Base-by-base conservation (phyloP, 2,329 filamentous ascomycete genomes). In the Apiospora marii region DNA sequence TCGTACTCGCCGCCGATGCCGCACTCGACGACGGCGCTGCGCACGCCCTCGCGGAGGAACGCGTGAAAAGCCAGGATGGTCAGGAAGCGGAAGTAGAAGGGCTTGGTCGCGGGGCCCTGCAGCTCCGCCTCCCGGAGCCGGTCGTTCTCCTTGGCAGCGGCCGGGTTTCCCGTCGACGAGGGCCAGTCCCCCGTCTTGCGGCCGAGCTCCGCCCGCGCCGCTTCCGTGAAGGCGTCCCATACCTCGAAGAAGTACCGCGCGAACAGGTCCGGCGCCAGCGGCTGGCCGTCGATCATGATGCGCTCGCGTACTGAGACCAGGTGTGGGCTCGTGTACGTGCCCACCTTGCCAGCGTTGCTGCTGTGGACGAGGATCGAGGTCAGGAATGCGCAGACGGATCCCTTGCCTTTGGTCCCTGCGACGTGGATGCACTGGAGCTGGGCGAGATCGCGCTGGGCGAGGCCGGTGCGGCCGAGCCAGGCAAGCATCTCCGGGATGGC, bases 1-100 rank as follows among this genome's bases (percentile, higher is more conserved):
- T 98, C 96, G 78, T 95, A 95, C 83, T 98, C 94, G 68, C 95
- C 96, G 22, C 96, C 96, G 75, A 98, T 97, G 0, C 96, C 96
- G 78, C 94, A 97, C 83, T 99, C 96, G 46, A 98, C 88, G 13
- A 98, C 91, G 0, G 94, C 95, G 24, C 91, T 91, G 74, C 92
- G 87, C 0, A 98, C 91, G 0, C 92, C 92, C 80, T 96, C 92
- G 68, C 87, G 82, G 37, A 97, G 79, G 77, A 97, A 99, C 1
- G 92, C 88, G 78, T 97, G 95, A 78, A 97, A 90, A 1, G 95
- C 95, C 84, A 98, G 89, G 49, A 99, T 87, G 0, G 96, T 98
- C 79, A 99, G 82, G 80, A 94, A 98, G 41, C 96, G 92, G 82
- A 98, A 98, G 82, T 97, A 98, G 70, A 95, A 93, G 0, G 96